Conservation (phyloP, 257 asterid species). For the Lavandula angustifolia region DNA sequence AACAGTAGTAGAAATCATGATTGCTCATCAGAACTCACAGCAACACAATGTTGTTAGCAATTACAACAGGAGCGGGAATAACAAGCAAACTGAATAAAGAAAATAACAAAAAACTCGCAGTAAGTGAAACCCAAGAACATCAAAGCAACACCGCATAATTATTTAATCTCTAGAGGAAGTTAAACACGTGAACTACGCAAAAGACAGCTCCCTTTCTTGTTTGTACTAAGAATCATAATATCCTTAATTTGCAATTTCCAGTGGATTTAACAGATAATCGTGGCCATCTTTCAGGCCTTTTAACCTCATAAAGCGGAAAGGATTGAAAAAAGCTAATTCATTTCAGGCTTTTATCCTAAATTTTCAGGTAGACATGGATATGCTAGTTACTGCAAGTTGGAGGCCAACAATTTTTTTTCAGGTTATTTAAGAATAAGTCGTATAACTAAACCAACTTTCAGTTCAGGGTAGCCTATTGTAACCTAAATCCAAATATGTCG, state of each 20-base stretch:
- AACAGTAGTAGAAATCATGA: constrained; percentile 17
- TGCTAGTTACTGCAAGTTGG: neutral
- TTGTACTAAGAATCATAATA: neutral
- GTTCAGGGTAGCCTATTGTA: no score
- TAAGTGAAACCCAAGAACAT: neutral
- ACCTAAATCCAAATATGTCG: neutral
- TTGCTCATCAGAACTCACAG: constrained; percentile 24
- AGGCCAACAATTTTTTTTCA: neutral
- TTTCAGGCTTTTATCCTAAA: neutral
- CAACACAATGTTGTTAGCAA: neutral
- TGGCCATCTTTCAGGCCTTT: neutral
- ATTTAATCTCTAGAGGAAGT: neutral
- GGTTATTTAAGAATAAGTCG: neutral
- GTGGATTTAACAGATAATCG: no score
- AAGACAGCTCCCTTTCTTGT: neutral
- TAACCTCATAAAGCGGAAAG: neutral
- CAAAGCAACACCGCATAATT: neutral
- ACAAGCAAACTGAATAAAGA: neutral
- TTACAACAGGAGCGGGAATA: neutral
- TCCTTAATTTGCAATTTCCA: neutral
- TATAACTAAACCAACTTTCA: no score
- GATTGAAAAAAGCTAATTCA: neutral
- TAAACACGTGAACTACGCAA: neutral
- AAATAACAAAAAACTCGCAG: constrained; percentile 1
- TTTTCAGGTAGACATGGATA: neutral